A percentile compares a stretch with the other conserved stretches of the same genome.
Conservation (phyloP, 257 asterid species). For the Paraleonurus japonicus region DNA sequence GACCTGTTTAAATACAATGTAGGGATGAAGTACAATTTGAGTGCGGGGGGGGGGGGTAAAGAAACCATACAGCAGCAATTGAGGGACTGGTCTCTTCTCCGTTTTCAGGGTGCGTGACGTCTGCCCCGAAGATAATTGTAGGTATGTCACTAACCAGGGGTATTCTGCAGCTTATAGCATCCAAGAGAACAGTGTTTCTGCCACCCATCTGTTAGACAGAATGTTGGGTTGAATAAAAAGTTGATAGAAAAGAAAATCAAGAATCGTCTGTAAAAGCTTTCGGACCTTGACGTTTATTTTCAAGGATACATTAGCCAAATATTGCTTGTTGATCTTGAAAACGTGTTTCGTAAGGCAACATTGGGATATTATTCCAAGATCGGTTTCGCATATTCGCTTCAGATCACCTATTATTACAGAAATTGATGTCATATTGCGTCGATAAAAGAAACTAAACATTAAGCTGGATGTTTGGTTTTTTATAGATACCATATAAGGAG, state of each 20-base stretch:
- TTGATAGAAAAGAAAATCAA: not conserved
- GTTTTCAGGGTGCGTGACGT: slow-evolving; percentile 98
- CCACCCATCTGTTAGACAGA: slow-evolving; percentile 89
- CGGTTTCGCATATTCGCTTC: slow-evolving; percentile 96
- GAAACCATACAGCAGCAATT: slow-evolving; percentile 82
- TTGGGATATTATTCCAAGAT: slow-evolving; percentile 92
- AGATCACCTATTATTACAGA: slow-evolving; percentile 61
- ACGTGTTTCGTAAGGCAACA: slow-evolving; percentile 97
- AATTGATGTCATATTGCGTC: not conserved
- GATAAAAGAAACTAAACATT: not conserved
- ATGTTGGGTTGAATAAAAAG: not conserved
- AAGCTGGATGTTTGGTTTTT: not conserved
- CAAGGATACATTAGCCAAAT: slow-evolving; percentile 94
- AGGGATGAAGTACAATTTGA: not conserved
- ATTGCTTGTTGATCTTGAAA: slow-evolving; percentile 95
- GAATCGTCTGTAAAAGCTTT: not conserved
- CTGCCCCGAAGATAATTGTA: slow-evolving; percentile 97
- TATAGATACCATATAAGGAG: slow-evolving; percentile 72
- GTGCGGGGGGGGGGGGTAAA: not conserved
- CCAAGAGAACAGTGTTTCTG: slow-evolving; percentile 81
- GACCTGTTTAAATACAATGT: not conserved
- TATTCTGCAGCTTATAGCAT: slow-evolving; percentile 91
- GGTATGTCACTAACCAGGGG: slow-evolving; percentile 98
- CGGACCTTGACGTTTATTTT: slow-evolving; percentile 92
- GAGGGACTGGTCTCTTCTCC: slow-evolving; percentile 99